phyloP scores from a whole-genome alignment of 2,329 filamentous ascomycete genomes.

The Claviceps lovelessii region DNA sequence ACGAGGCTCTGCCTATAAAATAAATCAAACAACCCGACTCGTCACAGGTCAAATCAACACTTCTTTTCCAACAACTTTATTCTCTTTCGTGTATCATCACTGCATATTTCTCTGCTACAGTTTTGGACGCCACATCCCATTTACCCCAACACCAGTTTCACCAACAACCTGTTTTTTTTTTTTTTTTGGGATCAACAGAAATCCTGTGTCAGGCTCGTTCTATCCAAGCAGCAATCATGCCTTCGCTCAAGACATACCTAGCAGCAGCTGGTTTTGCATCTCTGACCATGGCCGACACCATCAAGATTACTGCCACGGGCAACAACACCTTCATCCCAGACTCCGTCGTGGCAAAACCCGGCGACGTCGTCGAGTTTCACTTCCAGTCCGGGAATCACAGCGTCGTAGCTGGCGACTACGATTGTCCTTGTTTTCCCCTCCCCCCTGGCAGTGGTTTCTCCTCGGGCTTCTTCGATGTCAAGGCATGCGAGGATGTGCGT shows the following conservation, averaged over 20 bases:
- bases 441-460: constrained; percentile 22
- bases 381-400: constrained; percentile 25
- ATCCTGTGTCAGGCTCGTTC: background rate
- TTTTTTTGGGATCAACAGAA: background rate
- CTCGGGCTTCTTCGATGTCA: constrained; percentile 20
- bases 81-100: background rate
- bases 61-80: background rate
- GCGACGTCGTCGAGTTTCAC: constrained; percentile 23
- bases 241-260: constrained; percentile 15
- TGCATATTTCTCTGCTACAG: background rate
- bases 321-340: constrained; percentile 21
- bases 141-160: background rate
- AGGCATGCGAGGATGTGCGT: constrained; percentile 16
- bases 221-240: constrained; percentile 11
- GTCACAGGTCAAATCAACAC: background rate
- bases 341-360: constrained; percentile 17
- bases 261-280: constrained; percentile 12
- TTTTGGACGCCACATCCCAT: background rate
- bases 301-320: constrained; percentile 20
- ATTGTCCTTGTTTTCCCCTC: constrained; percentile 21
- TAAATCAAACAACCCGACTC: background rate
- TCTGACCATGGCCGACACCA: constrained; percentile 17
- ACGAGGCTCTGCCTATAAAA: background rate
- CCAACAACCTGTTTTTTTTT: background rate
- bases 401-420: constrained; percentile 22